These are phyloP conservation scores for Xylaria polymorpha DNA, from an alignment of 2,329 filamentous ascomycete genomes.

Conservation along the genomic window DNA sequence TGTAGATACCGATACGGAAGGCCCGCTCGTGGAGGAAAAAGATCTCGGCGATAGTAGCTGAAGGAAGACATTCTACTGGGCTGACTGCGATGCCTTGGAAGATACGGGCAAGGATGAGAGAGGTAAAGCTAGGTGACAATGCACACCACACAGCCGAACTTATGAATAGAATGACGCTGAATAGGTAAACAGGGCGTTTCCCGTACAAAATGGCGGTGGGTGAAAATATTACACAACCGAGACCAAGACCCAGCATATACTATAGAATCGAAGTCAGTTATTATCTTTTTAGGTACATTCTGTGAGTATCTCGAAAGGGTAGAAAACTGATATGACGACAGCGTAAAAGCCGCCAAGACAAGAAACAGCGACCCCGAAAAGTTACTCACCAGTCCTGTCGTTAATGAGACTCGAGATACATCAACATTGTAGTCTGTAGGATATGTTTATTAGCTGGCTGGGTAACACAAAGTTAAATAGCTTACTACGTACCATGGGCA, in stretches of 20 bases:
- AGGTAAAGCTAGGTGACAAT: slow-evolving; percentile 81
- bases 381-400: slow-evolving; percentile 51
- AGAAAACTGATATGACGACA: background rate
- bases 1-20: slow-evolving; percentile 91
- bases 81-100: slow-evolving; percentile 90
- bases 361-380: background rate
- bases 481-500: slow-evolving; percentile 58
- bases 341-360: background rate
- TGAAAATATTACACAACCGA: slow-evolving; percentile 85
- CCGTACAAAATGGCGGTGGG: slow-evolving; percentile 92
- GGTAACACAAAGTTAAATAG: slow-evolving; percentile 46
- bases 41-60: slow-evolving; percentile 94
- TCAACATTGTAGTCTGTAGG: slow-evolving; percentile 67
- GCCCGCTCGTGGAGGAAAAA: slow-evolving; percentile 95
- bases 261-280: slow-evolving; percentile 10
- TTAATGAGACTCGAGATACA: slow-evolving; percentile 81
- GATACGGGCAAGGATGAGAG: slow-evolving; percentile 82
- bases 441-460: slow-evolving; percentile 39
- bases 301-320: background rate
- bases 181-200: slow-evolving; percentile 90
- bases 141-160: slow-evolving; percentile 85
- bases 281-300: background rate
- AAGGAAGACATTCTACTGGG: slow-evolving; percentile 91
- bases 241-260: slow-evolving; percentile 92
- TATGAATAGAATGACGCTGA: slow-evolving; percentile 81